phyloP scores from a whole-genome alignment of 305 asterid genomes.

The Ruellia speciosa region DNA sequence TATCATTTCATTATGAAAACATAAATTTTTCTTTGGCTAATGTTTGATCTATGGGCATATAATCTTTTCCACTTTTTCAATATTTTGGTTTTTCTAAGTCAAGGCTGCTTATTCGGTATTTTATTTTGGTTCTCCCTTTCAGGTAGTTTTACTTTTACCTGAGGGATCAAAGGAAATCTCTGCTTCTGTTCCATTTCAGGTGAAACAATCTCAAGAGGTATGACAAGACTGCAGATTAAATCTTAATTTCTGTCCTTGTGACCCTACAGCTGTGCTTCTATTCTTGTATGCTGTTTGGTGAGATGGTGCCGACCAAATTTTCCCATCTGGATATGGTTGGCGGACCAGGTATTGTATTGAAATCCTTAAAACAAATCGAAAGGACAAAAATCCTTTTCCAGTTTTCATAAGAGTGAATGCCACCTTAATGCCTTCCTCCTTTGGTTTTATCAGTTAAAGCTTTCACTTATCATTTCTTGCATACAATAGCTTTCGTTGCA shows the following conservation, averaged over 20 bases:
- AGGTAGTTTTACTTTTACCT: not conserved
- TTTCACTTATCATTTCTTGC: too few species aligned
- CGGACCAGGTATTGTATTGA: conserved; percentile 45
- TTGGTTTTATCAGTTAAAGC: too few species aligned
- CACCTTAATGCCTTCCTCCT: too few species aligned
- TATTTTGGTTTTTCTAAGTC: too few species aligned
- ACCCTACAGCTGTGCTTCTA: conserved; percentile 11
- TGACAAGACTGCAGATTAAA: conserved; percentile 13
- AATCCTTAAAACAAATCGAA: too few species aligned
- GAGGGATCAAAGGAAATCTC: not conserved
- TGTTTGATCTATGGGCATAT: too few species aligned
- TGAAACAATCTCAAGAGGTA: conserved; percentile 51
- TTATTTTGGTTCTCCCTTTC: not conserved
- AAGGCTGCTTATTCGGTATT: too few species aligned
- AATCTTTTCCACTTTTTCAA: too few species aligned
- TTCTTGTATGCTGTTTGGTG: conserved; percentile 29
- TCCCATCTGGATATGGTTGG: conserved; percentile 89
- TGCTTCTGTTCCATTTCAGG: conserved; percentile 11
- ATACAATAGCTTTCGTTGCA: too few species aligned
- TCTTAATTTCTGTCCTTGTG: conserved; percentile 7
- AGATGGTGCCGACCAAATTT: conserved; percentile 53
- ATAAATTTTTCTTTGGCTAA: too few species aligned
- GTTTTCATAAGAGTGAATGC: too few species aligned
- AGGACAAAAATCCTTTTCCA: conserved; percentile 7
- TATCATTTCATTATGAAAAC: too few species aligned